Percentiles rank a stretch among this genome's conserved stretches.
These are phyloP conservation scores for Butyriboletus loyo DNA, from an alignment of 768 basidiomycete species.

Conservation along the genomic window DNA sequence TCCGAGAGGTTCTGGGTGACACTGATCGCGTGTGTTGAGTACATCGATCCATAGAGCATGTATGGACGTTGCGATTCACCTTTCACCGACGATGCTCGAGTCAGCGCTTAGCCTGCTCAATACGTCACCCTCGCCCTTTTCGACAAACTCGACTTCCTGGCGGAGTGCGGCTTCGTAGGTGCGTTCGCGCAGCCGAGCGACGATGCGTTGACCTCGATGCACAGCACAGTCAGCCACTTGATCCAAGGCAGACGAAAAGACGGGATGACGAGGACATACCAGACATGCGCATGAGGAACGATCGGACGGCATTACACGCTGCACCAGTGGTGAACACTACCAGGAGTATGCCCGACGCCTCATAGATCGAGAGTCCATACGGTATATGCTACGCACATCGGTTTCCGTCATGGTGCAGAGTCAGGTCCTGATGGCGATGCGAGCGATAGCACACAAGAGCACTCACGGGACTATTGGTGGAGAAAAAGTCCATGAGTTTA, in stretches of 20 bases:
- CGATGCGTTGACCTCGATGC: slow-evolving; percentile 73
- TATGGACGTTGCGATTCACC: slow-evolving; percentile 39
- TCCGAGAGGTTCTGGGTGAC: slow-evolving; percentile 80
- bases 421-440: background rate
- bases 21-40: slow-evolving; percentile 21
- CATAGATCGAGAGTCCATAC: slow-evolving; percentile 71
- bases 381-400: slow-evolving; percentile 59
- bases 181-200: slow-evolving; percentile 78
- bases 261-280: slow-evolving; percentile 40
- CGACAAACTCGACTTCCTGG: slow-evolving; percentile 93
- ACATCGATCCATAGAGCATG: background rate
- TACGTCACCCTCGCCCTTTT: slow-evolving; percentile 90
- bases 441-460: too few species aligned
- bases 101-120: slow-evolving; percentile 88
- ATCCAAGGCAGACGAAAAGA: background rate
- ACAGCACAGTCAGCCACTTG: background rate
- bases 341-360: slow-evolving; percentile 74
- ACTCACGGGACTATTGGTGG: slow-evolving; percentile 60
- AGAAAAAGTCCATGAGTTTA: slow-evolving; percentile 92
- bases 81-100: slow-evolving; percentile 91
- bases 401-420: background rate
- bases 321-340: slow-evolving; percentile 85
- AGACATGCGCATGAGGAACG: slow-evolving; percentile 81
- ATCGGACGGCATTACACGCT: slow-evolving; percentile 77
- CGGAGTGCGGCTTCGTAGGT: slow-evolving; percentile 80